Evolutionary conservation across 768 basidiomycete species (phyloP).

Genomic region (Psilocybe cubensis): DNA sequence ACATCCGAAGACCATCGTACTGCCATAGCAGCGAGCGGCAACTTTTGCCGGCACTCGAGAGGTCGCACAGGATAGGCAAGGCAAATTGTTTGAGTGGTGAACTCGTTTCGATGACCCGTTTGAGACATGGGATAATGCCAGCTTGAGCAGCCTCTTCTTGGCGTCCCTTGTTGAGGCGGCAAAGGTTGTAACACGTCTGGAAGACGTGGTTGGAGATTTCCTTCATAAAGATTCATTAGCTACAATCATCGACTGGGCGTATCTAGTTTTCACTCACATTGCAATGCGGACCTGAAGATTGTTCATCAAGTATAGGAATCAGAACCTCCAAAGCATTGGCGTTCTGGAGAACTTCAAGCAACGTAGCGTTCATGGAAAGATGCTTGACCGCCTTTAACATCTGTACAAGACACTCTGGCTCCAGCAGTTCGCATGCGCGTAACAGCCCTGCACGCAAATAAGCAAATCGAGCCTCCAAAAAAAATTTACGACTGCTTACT

Average conservation of each 20-base stretch:
- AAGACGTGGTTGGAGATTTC: conserved; percentile 98
- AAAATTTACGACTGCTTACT: conserved; percentile 55
- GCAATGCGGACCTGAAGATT: conserved; percentile 75
- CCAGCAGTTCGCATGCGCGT: conserved; percentile 84
- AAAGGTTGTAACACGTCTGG: conserved; percentile 97
- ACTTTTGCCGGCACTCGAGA: conserved; percentile 93
- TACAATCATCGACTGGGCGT: background rate
- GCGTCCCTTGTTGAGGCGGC: conserved; percentile 89
- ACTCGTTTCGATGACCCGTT: conserved; percentile 83
- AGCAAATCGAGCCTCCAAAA: background rate
- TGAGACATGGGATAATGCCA: conserved; percentile 91
- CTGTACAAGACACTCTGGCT: conserved; percentile 85
- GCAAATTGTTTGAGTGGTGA: conserved; percentile 98
- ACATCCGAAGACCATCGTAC: conserved; percentile 85
- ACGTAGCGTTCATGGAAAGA: conserved; percentile 88
- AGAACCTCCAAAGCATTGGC: conserved; percentile 93
- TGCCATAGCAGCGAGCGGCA: conserved; percentile 92
- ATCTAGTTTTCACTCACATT: conserved; percentile 57
- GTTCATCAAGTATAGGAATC: conserved; percentile 82
- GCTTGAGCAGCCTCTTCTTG: conserved; percentile 98
- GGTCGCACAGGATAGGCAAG: conserved; percentile 93
- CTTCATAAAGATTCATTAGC: conserved; percentile 40
- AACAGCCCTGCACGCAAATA: conserved; percentile 63
- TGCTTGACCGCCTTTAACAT: conserved; percentile 97
- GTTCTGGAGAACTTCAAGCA: conserved; percentile 94